phyloP scores from a whole-genome alignment of 1,284 basidiomycete species.

The Cystobasidium sp. region DNA sequence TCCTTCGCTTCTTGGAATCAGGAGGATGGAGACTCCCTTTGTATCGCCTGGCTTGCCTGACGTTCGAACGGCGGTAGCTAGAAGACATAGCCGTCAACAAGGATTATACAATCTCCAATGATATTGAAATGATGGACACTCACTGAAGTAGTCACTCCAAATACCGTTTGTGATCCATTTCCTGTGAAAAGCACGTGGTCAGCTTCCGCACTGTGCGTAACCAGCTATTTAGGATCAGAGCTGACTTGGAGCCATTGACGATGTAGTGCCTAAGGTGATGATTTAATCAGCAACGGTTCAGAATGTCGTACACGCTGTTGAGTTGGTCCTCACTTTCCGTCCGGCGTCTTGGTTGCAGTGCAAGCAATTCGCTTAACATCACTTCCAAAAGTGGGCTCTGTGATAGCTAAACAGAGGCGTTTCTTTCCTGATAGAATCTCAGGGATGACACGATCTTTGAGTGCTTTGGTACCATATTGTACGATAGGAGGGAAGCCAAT shows the following conservation, averaged over 20 bases:
- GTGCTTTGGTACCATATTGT: slow-evolving; percentile 57
- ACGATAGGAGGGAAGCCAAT: slow-evolving; percentile 52
- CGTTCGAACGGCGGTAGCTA: slow-evolving; percentile 57
- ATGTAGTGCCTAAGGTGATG: slow-evolving; percentile 52
- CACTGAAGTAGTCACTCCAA: slow-evolving; percentile 51
- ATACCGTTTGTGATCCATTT: slow-evolving; percentile 56
- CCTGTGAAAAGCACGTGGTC: not conserved
- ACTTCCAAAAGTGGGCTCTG: slow-evolving; percentile 52
- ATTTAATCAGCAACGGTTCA: not conserved
- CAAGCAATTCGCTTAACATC: slow-evolving; percentile 56
- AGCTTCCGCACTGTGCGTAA: not conserved
- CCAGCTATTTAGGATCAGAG: not conserved
- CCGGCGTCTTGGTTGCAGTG: slow-evolving; percentile 54
- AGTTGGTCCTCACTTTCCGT: slow-evolving; percentile 48
- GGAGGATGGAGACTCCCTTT: slow-evolving; percentile 55
- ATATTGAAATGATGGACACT: too few species aligned
- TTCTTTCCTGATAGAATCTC: slow-evolving; percentile 58
- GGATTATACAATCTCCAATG: too few species aligned
- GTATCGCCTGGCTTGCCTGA: slow-evolving; percentile 57
- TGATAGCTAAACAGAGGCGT: slow-evolving; percentile 58
- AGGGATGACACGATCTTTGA: slow-evolving; percentile 57
- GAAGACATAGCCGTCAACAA: too few species aligned
- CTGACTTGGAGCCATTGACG: slow-evolving; percentile 56
- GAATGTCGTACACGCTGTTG: not conserved
- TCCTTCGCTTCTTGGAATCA: slow-evolving; percentile 54